Conservation (phyloP, 2,329 filamentous ascomycete genomes). For the Fusarium sp. region DNA sequence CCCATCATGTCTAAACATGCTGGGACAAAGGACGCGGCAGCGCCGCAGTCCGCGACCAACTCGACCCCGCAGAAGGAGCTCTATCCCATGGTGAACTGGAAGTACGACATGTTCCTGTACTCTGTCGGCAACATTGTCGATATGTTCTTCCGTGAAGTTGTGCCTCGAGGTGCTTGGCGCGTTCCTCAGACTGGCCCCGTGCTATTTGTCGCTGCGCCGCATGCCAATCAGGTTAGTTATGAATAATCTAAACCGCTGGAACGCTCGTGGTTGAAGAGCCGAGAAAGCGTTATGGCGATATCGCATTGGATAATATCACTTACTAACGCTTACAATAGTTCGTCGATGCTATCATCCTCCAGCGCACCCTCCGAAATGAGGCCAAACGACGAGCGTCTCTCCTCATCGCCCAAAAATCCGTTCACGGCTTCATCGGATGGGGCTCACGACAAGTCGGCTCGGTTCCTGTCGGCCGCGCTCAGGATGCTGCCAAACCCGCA, state of each 20-base stretch:
- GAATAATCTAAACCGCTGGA: background rate
- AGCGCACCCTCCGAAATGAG: conserved; percentile 88
- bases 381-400: conserved; percentile 90
- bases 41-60: conserved; percentile 41
- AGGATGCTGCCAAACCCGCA: conserved; percentile 86
- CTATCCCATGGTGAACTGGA: conserved; percentile 77
- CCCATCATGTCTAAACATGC: conserved; percentile 38
- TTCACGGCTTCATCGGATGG: conserved; percentile 91
- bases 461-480: conserved; percentile 91
- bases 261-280: background rate
- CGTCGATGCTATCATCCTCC: conserved; percentile 92
- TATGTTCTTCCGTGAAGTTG: conserved; percentile 97
- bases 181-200: conserved; percentile 89
- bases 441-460: conserved; percentile 86
- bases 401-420: conserved; percentile 94
- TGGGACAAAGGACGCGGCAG: conserved; percentile 40
- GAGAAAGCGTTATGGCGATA: background rate
- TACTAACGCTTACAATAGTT: conserved; percentile 68
- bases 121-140: conserved; percentile 86
- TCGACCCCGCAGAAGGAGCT: conserved; percentile 61
- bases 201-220: conserved; percentile 95
- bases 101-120: conserved; percentile 83
- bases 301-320: background rate
- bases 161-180: conserved; percentile 94
- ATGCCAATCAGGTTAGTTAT: conserved; percentile 85